Base-by-base conservation (phyloP, 257 asterid genomes). In the Jasminum sambac region DNA sequence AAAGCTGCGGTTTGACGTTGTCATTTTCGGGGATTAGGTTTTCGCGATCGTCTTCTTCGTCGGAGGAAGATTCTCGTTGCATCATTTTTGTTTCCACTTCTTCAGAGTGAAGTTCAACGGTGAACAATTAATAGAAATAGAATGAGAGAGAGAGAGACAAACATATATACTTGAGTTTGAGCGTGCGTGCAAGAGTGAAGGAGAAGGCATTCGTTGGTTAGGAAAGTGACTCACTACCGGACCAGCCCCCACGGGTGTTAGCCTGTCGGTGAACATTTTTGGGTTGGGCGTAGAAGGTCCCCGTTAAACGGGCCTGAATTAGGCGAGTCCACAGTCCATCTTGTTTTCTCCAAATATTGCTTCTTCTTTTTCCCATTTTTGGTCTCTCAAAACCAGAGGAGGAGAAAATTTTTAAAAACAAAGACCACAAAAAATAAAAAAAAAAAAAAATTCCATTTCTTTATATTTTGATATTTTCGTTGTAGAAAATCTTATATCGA, bases 11-110 rank as follows among this genome's bases (percentile, higher is more conserved):
- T 72, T 88, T 84, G 0, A 78, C 66, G 55, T 36, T 81, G 78
- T 64, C 80, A 77, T 87, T 84, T 64, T 88, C 87, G 24, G 85
- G 74, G 74, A 95, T 82, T 58, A 95, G 89, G 70, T 81, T 81
- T 67, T 74, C 85, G 11, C 76, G 95, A 73, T 95, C 98, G 63
- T 61, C 64, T 60, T 87, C 98, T 82, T 95, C 98, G 30, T 95
- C 95, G 68, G 92, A 96, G 10, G 97, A 87, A 30, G 86, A 76
- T 64, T 87, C 87, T 19, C 86, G 76, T 14, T 89, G 88, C 90
- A 84, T 82, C 78, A 61, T 71, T 75, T 34, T 12, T 12, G 13
- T 43, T 30, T 70, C 63, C 57, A 39, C 80, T 11, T 25, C 23
- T 21, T 6, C 60, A 55, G 68, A 63, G 59, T 21, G 52, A 42